A percentile compares a stretch with the other conserved stretches of the same genome.
These are phyloP conservation scores for Cadophora sp. DNA, from an alignment of 2,329 filamentous ascomycete genomes.

Conservation along the genomic window DNA sequence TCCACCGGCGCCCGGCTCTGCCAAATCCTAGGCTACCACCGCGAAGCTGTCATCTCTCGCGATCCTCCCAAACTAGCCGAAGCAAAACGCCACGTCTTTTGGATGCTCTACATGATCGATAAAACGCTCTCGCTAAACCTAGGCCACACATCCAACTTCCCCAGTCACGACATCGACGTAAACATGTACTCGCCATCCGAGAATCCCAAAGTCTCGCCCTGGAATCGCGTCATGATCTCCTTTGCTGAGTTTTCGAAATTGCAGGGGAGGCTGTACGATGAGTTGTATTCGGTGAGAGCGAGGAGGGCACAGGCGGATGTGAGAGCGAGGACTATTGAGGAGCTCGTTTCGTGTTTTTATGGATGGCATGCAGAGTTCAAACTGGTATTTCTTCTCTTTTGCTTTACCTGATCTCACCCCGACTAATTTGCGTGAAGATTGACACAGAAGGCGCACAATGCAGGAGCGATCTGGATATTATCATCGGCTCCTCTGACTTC, in stretches of 20 bases:
- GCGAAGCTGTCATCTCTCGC: conserved; percentile 24
- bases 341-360: conserved; percentile 19
- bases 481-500: conserved; percentile 29
- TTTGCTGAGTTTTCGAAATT: conserved; percentile 25
- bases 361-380: conserved; percentile 24
- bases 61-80: conserved; percentile 24
- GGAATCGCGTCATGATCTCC: conserved; percentile 25
- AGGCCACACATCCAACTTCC: conserved; percentile 29
- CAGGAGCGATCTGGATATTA: conserved; percentile 24
- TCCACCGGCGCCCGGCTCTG: conserved; percentile 30
- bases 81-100: conserved; percentile 30
- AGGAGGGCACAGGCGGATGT: conserved; percentile 15
- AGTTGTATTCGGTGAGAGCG: conserved; percentile 26
- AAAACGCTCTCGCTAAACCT: conserved; percentile 30
- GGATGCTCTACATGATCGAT: conserved; percentile 34
- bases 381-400: conserved; percentile 8
- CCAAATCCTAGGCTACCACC: conserved; percentile 30
- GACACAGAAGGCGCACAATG: conserved; percentile 21
- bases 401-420: neutral
- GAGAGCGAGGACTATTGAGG: conserved; percentile 22
- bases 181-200: conserved; percentile 21
- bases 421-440: conserved; percentile 17
- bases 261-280: conserved; percentile 29
- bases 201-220: conserved; percentile 19
- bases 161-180: conserved; percentile 31